Evolutionary conservation across 78 protist species (phyloP).

Genomic region (Thecamonas trahens): DNA sequence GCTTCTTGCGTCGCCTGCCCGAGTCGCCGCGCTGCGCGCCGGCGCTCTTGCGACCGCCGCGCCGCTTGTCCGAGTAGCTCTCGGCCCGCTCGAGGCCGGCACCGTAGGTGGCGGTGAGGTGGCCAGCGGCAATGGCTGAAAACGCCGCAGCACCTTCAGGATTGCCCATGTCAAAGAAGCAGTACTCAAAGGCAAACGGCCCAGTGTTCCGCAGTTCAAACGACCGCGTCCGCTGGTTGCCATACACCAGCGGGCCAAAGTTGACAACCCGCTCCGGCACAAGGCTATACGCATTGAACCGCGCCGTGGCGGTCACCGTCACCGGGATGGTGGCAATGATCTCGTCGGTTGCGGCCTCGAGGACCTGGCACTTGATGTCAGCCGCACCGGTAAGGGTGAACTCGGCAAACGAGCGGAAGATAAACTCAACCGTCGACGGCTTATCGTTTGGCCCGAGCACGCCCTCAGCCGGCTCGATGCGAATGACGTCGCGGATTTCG

Average conservation of each 20-base stretch:
- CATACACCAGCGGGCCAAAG: constrained; percentile 58
- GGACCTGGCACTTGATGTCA: constrained; percentile 6
- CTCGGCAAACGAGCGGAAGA: constrained; percentile 12
- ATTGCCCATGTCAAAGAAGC: neutral
- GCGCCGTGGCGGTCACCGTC: constrained; percentile 4
- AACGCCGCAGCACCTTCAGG: too few species aligned
- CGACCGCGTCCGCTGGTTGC: neutral
- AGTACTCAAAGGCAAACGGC: constrained; percentile 43
- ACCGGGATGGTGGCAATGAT: neutral
- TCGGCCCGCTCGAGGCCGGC: too few species aligned
- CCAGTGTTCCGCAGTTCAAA: constrained; percentile 66
- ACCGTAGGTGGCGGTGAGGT: too few species aligned
- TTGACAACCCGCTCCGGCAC: constrained; percentile 49
- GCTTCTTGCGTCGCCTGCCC: neutral
- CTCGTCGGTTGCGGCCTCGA: constrained; percentile 5
- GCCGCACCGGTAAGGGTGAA: neutral
- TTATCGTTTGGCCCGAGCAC: constrained; percentile 3
- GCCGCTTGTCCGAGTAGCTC: neutral
- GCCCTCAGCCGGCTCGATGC: constrained; percentile 20
- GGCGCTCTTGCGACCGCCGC: neutral
- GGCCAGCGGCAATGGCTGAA: too few species aligned
- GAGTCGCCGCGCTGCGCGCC: neutral
- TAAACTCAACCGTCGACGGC: neutral
- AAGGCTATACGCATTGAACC: constrained; percentile 26
- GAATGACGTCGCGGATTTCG: neutral